These are phyloP conservation scores for Cetraspora pellucida DNA, from an alignment of 192 early-diverging fungal species.

Conservation along the genomic window DNA sequence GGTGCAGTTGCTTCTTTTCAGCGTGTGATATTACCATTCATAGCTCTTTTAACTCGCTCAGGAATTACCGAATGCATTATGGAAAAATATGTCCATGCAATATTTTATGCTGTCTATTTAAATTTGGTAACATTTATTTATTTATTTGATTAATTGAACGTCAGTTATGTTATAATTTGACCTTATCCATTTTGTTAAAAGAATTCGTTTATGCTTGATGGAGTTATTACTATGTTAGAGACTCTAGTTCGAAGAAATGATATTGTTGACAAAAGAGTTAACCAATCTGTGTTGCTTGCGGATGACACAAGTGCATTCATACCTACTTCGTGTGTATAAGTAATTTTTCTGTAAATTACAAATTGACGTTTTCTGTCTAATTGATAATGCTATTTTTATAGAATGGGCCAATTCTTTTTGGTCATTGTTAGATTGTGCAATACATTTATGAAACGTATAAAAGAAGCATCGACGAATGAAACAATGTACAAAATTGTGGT, in stretches of 20 bases:
- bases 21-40: slow-evolving; percentile 41
- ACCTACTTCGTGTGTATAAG: slow-evolving; percentile 17
- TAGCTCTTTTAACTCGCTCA: slow-evolving; percentile 45
- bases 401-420: slow-evolving; percentile 34
- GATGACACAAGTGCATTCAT: slow-evolving; percentile 22
- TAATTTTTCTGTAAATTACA: too few species aligned
- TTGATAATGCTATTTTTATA: slow-evolving; percentile 3
- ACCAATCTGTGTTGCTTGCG: neutral
- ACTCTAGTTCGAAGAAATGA: slow-evolving; percentile 35
- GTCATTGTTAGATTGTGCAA: slow-evolving; percentile 42
- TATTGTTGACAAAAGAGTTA: slow-evolving; percentile 8
- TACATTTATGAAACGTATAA: slow-evolving; percentile 39
- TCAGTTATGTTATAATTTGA: neutral
- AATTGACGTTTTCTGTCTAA: neutral
- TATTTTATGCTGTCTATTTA: slow-evolving; percentile 41
- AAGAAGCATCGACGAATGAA: slow-evolving; percentile 34
- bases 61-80: slow-evolving; percentile 40
- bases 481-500: neutral
- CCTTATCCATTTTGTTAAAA: slow-evolving; percentile 22
- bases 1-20: slow-evolving; percentile 39
- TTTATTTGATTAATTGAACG: neutral
- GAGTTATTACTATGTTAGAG: slow-evolving; percentile 26
- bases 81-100: slow-evolving; percentile 34
- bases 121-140: slow-evolving; percentile 20
- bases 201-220: slow-evolving; percentile 33